Percentiles rank a stretch among this genome's conserved stretches.
These are phyloP conservation scores for Cladophialophora carrionii DNA, from an alignment of 2,329 filamentous ascomycete species.

Conservation along the genomic window DNA sequence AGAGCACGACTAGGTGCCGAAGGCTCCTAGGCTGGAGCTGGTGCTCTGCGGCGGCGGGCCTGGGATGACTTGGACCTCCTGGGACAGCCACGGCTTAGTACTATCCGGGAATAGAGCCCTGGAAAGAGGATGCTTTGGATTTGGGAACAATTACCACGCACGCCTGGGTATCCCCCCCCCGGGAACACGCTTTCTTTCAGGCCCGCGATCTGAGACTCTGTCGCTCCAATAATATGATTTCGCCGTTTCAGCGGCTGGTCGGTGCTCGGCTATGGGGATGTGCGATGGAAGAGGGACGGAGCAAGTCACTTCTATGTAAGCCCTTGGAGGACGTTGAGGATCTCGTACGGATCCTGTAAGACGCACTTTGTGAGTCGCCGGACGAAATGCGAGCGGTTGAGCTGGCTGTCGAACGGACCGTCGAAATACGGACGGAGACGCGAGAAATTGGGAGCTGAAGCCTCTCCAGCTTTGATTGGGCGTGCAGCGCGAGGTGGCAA, in stretches of 20 bases:
- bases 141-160: constrained; percentile 18
- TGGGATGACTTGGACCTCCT: constrained; percentile 18
- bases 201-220: constrained; percentile 23
- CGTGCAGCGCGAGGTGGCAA: constrained; percentile 1
- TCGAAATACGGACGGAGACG: constrained; percentile 12
- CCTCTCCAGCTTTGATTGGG: background rate
- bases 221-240: constrained; percentile 14
- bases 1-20: constrained; percentile 8
- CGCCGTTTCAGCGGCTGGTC: constrained; percentile 9
- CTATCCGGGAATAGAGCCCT: constrained; percentile 15
- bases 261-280: constrained; percentile 13
- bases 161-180: constrained; percentile 7
- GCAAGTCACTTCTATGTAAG: background rate
- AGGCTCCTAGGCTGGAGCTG: constrained; percentile 7
- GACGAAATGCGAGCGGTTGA: constrained; percentile 5
- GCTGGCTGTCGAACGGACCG: constrained; percentile 1
- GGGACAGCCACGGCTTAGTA: constrained; percentile 7
- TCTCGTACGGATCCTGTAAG: constrained; percentile 5
- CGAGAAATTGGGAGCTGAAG: background rate
- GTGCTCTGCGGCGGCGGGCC: constrained; percentile 17
- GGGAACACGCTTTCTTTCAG: constrained; percentile 10
- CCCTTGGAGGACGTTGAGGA: too few relatives aligned
- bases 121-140: constrained; percentile 10
- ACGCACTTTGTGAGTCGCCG: background rate
- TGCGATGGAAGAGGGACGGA: constrained; percentile 1